These are phyloP conservation scores for Apostasia ramifera DNA, from an alignment of 106 monocot genomes.

Conservation along the genomic window DNA sequence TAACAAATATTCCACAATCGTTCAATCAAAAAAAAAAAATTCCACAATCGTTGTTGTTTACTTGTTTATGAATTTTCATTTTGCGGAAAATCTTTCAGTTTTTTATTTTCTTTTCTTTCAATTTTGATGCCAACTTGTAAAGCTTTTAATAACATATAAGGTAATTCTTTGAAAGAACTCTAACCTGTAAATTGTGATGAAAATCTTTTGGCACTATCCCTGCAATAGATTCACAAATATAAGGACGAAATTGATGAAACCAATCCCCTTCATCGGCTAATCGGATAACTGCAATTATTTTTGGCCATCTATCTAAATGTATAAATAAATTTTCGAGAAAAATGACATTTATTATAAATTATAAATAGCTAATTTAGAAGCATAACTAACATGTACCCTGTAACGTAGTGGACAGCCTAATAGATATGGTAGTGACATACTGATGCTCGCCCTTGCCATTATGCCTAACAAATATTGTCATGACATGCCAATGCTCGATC, in stretches of 20 bases:
- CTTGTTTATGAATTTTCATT: no score
- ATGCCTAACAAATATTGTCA: background rate
- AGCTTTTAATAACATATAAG: no score
- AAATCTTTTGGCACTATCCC: constrained; percentile 66
- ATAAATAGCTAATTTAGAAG: background rate
- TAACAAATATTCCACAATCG: no score
- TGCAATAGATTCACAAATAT: constrained; percentile 67
- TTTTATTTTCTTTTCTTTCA: no score
- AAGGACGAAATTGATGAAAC: constrained; percentile 96
- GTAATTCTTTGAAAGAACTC: background rate
- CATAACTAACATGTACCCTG: constrained; percentile 55
- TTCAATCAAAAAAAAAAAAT: no score
- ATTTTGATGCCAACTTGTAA: no score
- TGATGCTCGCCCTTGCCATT: background rate
- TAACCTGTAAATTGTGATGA: constrained; percentile 84
- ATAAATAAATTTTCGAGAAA: background rate
- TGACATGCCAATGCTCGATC: constrained; percentile 61
- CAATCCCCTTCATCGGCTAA: constrained; percentile 94
- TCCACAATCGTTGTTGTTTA: no score
- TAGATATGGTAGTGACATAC: constrained; percentile 44
- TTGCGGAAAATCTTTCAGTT: no score
- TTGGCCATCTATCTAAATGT: constrained; percentile 69
- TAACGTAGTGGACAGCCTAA: constrained; percentile 59
- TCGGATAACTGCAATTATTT: constrained; percentile 71
- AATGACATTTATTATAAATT: background rate